Evolutionary conservation across 176 grass and related monocot species (phyloP), one percentile per base, ranked within the genome.

Genomic region (Neostapfia colusana): DNA sequence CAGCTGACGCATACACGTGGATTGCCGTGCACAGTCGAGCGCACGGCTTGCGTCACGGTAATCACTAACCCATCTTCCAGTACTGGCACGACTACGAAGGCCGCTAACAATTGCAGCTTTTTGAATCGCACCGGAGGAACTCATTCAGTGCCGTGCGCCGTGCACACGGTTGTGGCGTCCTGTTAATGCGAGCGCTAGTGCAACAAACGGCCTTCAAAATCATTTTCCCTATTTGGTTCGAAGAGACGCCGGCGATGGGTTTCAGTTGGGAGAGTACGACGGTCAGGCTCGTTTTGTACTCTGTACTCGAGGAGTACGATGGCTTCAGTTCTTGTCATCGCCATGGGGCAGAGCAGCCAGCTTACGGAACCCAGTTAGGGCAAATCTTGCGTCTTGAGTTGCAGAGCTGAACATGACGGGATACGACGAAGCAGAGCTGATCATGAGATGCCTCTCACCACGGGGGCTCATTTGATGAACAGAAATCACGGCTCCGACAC

Each of bases 31-130:
- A 57, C 8, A 58, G 55, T 58, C 23, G 8, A 58, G 55, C 53
- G 53, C n/a, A 56, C 53, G n/a, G n/a, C n/a, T n/a, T 56, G 53
- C 20, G 26, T 43, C 61, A 49, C 28, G 46, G 75, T 50, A 21
- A 31, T 63, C n/a, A 18, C 1, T 37, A 73, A 73, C 34, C 1
- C 70, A 40, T 21, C 31, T 38, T 21, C 5, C 8, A 25, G 21
- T 25, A 57, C 54, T 57, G 20, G 0, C 21, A 25, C 21, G 54
- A 57, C 49, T 31, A 4, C n/a, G 26, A 38, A 23, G 46, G 12
- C 0, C 9, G 69, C 28, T 72, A 73, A 73, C 51, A 36, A 74
- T 23, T 60, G 57, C 53, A 43, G 8, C 28, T 6, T 80, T 74
- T 17, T 80, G 41, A 80, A 59, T 31, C 25, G 40, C 50, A 38